Conservation (phyloP, 208 protist genomes). For the Trypanosoma brucei region DNA sequence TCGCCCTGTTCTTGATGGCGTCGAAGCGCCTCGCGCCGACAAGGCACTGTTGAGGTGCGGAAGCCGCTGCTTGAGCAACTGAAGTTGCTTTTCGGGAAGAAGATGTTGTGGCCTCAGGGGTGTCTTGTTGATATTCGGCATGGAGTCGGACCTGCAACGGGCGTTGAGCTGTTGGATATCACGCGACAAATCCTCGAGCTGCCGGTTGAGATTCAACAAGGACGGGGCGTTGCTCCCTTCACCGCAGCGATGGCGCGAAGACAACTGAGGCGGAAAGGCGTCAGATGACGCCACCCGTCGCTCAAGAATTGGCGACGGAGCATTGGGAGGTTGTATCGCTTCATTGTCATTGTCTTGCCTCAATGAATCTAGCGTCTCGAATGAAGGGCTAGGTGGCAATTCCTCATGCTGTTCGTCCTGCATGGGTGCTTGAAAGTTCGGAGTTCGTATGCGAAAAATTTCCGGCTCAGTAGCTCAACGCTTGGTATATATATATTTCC, state of each 20-base stretch:
- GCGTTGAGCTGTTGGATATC: conserved; percentile 14
- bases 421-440: no score
- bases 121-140: neutral
- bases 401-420: no score
- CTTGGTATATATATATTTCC: no score
- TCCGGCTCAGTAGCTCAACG: no score
- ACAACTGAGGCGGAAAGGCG: neutral
- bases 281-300: neutral
- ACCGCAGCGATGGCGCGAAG: neutral
- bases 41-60: neutral
- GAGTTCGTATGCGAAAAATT: no score
- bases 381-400: no score
- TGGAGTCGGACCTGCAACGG: neutral
- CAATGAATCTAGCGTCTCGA: no score
- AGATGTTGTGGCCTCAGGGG: neutral
- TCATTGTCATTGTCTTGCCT: no score
- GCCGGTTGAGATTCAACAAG: conserved; percentile 15
- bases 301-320: neutral
- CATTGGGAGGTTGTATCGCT: neutral
- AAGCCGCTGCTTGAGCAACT: neutral
- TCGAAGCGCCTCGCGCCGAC: neutral
- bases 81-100: neutral
- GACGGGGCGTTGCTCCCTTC: conserved; percentile 15
- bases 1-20: neutral
- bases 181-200: conserved; percentile 23